Evolutionary conservation across 2,329 filamentous ascomycete genomes (phyloP).

Genomic region (Coniella lustricola): DNA sequence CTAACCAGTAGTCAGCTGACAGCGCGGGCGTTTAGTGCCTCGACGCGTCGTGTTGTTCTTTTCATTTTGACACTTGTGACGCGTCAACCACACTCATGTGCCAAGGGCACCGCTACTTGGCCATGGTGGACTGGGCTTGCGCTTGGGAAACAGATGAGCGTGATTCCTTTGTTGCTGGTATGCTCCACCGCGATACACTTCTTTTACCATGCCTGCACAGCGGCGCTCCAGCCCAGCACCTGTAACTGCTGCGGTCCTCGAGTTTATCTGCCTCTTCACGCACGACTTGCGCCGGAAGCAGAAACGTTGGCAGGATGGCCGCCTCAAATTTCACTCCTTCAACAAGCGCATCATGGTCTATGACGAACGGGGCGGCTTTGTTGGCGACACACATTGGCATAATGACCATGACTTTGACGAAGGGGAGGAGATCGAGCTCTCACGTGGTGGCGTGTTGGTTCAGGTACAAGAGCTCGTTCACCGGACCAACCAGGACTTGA

Average conservation of each 20-base stretch:
- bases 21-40: slow-evolving; percentile 3
- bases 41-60: not conserved
- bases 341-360: slow-evolving; percentile 90
- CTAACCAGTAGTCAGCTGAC: slow-evolving; percentile 10
- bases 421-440: slow-evolving; percentile 75
- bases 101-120: not conserved
- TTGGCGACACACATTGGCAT: slow-evolving; percentile 81
- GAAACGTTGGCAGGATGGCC: slow-evolving; percentile 91
- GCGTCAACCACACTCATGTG: slow-evolving; percentile 4
- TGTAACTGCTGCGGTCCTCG: slow-evolving; percentile 67
- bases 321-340: slow-evolving; percentile 80
- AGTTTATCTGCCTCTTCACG: slow-evolving; percentile 82
- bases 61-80: not conserved
- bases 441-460: slow-evolving; percentile 68
- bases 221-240: slow-evolving; percentile 30
- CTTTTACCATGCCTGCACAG: slow-evolving; percentile 7
- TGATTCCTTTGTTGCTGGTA: not conserved
- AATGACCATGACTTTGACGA: slow-evolving; percentile 62
- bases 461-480: slow-evolving; percentile 74
- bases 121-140: not conserved
- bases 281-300: slow-evolving; percentile 79
- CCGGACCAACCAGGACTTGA: slow-evolving; percentile 68
- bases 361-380: slow-evolving; percentile 69
- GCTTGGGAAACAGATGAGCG: not conserved
- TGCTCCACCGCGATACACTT: too few species aligned